phyloP scores from a whole-genome alignment of 192 early-diverging fungal species.

The Podila minutissima region DNA sequence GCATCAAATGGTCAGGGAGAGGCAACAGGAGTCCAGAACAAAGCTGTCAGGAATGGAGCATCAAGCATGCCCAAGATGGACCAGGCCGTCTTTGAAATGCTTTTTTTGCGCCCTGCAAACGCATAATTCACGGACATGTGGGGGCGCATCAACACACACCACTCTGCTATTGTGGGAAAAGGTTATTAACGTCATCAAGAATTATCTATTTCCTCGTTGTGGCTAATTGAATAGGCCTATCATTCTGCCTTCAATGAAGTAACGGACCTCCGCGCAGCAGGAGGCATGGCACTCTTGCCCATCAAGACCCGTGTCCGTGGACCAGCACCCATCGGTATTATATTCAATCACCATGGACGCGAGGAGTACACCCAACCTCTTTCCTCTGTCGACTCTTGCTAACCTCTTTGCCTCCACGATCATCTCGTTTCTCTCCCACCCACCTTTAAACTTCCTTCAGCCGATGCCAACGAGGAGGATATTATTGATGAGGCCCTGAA shows the following conservation, averaged over 20 bases:
- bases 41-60: too few relatives aligned
- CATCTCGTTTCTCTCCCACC: background rate
- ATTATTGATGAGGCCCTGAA: slow-evolving; percentile 95
- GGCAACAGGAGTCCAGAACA: background rate
- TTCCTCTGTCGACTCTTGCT: background rate
- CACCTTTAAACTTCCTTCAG: slow-evolving; percentile 28
- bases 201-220: background rate
- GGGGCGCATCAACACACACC: too few relatives aligned
- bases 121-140: too few relatives aligned
- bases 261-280: slow-evolving; percentile 69
- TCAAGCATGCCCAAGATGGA: too few relatives aligned
- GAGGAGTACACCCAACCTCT: background rate
- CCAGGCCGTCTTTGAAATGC: too few relatives aligned
- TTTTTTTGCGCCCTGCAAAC: too few relatives aligned
- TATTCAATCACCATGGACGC: background rate
- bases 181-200: background rate
- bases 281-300: slow-evolving; percentile 89
- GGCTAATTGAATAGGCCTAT: slow-evolving; percentile 71
- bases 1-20: background rate
- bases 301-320: slow-evolving; percentile 90
- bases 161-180: background rate
- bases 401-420: background rate
- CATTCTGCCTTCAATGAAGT: slow-evolving; percentile 86
- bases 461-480: slow-evolving; percentile 75
- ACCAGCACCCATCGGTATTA: slow-evolving; percentile 78